phyloP scores from a whole-genome alignment of 331 rosid genomes.

The Prunus yedoensis region DNA sequence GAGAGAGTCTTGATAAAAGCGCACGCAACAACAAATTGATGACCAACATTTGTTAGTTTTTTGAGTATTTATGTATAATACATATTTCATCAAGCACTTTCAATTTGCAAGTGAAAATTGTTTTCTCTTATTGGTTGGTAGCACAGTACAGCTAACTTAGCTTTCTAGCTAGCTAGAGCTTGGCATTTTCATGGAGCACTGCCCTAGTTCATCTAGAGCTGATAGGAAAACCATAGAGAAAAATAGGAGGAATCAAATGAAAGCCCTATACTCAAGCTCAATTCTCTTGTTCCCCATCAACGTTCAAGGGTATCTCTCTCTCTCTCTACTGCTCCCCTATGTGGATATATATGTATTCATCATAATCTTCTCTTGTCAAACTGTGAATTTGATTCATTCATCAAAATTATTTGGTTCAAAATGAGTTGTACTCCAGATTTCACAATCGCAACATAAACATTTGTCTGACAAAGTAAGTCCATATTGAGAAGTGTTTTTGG shows the following conservation, averaged over 20 bases:
- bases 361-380: not conserved
- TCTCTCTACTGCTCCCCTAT: not conserved
- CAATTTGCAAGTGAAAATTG: not conserved
- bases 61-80: not conserved
- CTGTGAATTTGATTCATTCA: not conserved
- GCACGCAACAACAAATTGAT: not conserved
- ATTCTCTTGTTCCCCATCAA: constrained; percentile 60
- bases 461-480: not conserved
- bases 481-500: not conserved
- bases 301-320: constrained; percentile 36
- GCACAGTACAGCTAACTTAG: too few relatives aligned
- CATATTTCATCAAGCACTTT: not conserved
- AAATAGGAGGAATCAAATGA: constrained; percentile 73
- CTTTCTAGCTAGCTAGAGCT: not conserved
- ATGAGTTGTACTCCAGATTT: too few relatives aligned
- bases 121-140: not conserved
- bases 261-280: constrained; percentile 53
- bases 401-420: too few relatives aligned
- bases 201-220: constrained; percentile 40
- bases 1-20: constrained; percentile 12
- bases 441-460: not conserved
- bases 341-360: not conserved
- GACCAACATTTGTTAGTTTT: constrained; percentile 12
- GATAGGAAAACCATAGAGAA: constrained; percentile 67
- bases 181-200: constrained; percentile 31